Evolutionary conservation across 2,329 filamentous ascomycete species (phyloP).

Genomic region (Venturia pyrina): DNA sequence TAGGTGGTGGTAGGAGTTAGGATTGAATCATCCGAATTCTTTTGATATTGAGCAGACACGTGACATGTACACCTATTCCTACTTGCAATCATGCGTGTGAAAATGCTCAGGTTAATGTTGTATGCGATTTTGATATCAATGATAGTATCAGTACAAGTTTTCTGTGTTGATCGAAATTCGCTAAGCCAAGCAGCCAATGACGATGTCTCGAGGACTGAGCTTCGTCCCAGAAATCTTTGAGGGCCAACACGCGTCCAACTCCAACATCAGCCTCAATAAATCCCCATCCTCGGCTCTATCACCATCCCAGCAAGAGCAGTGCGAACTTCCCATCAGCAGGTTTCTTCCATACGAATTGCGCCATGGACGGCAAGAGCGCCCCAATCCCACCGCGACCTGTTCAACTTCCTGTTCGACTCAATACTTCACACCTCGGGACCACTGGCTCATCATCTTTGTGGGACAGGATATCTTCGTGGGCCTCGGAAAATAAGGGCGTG

Average conservation of each 20-base stretch:
- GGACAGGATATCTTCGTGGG: constrained; percentile 87
- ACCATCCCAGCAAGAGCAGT: not conserved
- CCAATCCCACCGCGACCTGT: constrained; percentile 24
- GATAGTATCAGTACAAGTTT: not conserved
- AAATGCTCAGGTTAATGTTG: not conserved
- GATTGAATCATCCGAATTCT: not conserved
- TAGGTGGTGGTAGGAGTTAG: too few relatives aligned
- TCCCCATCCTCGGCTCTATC: not conserved
- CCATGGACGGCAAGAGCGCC: constrained; percentile 18
- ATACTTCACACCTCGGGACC: constrained; percentile 26
- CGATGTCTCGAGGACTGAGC: not conserved
- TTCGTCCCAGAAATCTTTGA: not conserved
- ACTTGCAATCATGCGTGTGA: too few relatives aligned
- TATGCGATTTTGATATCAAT: not conserved
- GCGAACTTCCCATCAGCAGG: not conserved
- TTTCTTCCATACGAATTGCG: not conserved
- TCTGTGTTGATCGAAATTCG: not conserved
- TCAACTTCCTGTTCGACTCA: constrained; percentile 23
- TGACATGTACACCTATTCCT: not conserved
- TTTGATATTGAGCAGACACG: not conserved
- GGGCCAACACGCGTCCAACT: not conserved
- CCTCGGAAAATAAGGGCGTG: constrained; percentile 86
- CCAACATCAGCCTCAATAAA: not conserved
- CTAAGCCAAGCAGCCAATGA: not conserved
- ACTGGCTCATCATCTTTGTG: constrained; percentile 59